Base-by-base conservation (phyloP, 2,329 filamentous ascomycete genomes). In the Alternaria angustiovoidea region DNA sequence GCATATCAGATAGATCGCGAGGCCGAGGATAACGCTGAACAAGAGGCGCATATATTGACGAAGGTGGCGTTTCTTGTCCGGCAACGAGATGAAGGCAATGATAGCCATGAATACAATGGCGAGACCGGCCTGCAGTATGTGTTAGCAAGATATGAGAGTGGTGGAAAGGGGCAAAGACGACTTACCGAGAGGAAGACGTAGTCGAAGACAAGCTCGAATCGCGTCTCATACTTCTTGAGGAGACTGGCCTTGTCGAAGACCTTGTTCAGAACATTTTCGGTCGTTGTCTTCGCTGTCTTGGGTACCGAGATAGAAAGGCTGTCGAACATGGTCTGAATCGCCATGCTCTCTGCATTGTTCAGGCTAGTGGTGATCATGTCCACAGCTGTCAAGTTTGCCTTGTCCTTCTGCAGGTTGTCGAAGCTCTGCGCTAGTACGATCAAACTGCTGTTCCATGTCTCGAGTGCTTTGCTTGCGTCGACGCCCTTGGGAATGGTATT, bases 61-160 rank as follows among this genome's bases (percentile, higher is more conserved):
- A 12, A 61, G 16, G 6, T 56, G 64, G 39, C 73, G 65, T 16
- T 71, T 57, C 26, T 66, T 59, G 3, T 53, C 43, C 8, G 72
- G 71, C 1, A 79, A 62, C 1, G 71, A 65, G 22, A 77, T 64
- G 57, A 68, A 72, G 7, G 74, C 65, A 22, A 78, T 65, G 2
- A 71, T 42, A 1, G 73, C 67, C 3, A 67, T 64, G 4, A 74
- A 42, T 7, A 71, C 61, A 22, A 75, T 65, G 1, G 70, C 60
- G 20, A 74, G 61, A 30, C 73, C 73, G 26, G 67, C 72, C 71
- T 73, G 6, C 14, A 24, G 7, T 36, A 3, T 6, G 16, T 24
- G 41, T 56, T 39, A 57, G 56, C 12, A 22, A 49, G 26, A 75
- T 68, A 51, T 71, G 75, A 2, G 63, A 46, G 41, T 68, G 66